phyloP scores from a whole-genome alignment of 306 rosid genomes.

The Acacia acuminata region DNA sequence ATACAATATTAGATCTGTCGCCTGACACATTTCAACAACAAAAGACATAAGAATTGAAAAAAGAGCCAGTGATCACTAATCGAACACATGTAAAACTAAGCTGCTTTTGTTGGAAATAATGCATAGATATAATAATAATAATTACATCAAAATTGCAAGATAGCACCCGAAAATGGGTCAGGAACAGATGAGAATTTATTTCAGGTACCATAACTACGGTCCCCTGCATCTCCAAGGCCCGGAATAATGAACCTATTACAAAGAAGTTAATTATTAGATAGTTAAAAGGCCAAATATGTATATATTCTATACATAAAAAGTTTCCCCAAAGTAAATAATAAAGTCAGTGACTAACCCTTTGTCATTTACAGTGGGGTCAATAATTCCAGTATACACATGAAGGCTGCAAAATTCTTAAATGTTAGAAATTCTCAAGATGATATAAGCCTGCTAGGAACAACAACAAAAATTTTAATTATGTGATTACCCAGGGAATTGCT shows the following conservation, averaged over 20 bases:
- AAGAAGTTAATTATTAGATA: neutral
- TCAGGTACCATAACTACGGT: constrained; percentile 87
- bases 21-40: neutral
- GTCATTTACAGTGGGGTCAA: constrained; percentile 82
- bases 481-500: constrained; percentile 87
- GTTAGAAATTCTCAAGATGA: constrained; percentile 10
- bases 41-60: neutral
- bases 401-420: constrained; percentile 52
- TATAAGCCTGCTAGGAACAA: constrained; percentile 9
- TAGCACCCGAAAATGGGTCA: neutral
- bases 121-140: neutral
- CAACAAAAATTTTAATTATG: constrained; percentile 14
- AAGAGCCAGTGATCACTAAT: constrained; percentile 3
- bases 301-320: neutral
- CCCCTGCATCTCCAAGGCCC: constrained; percentile 99
- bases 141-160: constrained; percentile 41
- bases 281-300: constrained; percentile 2
- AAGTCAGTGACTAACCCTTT: constrained; percentile 64
- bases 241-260: constrained; percentile 83
- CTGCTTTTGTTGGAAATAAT: neutral
- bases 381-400: constrained; percentile 85
- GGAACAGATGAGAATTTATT: neutral
- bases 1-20: neutral
- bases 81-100: constrained; percentile 1
- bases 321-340: neutral